Evolutionary conservation across 805 yeast species (phyloP).

Genomic region (Lipomyces lipofer): DNA sequence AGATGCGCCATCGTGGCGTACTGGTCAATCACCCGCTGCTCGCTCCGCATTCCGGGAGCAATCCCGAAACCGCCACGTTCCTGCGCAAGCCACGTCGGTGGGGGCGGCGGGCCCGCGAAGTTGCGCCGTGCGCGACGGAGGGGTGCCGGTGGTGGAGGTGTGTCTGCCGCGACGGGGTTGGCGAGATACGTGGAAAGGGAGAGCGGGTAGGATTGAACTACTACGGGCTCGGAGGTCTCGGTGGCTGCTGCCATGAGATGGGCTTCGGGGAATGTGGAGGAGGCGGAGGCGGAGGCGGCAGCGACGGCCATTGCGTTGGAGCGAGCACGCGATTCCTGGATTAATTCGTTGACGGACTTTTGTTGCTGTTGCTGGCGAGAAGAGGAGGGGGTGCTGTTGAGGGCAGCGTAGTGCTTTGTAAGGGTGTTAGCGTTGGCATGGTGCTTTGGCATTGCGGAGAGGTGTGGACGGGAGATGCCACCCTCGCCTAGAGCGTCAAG

Average conservation of each 20-base stretch:
- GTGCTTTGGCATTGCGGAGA: conserved; percentile 26
- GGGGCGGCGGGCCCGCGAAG: conserved; percentile 31
- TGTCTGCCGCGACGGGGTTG: conserved; percentile 9
- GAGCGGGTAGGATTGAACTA: not conserved
- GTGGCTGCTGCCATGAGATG: conserved; percentile 8
- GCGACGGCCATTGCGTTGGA: conserved; percentile 11
- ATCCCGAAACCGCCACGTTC: conserved; percentile 13
- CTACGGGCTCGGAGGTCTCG: not conserved
- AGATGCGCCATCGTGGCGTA: conserved; percentile 2
- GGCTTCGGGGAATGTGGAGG: conserved; percentile 8
- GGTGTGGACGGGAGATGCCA: not conserved
- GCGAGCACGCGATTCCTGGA: conserved; percentile 24
- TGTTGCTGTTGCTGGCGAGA: conserved; percentile 11
- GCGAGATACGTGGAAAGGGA: conserved; percentile 21
- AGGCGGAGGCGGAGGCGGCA: conserved; percentile 15
- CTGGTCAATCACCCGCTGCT: conserved; percentile 2
- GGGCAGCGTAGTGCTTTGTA: conserved; percentile 30
- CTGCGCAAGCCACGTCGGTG: conserved; percentile 27
- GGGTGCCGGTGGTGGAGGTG: not conserved
- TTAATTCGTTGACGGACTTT: conserved; percentile 24
- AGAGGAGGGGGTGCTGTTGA: conserved; percentile 9
- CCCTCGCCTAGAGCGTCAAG: too few species aligned
- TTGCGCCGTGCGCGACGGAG: conserved; percentile 13
- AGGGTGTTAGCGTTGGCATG: conserved; percentile 24
- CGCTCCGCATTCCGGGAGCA: not conserved